A percentile compares a stretch with the other conserved stretches of the same genome.
Evolutionary conservation across 768 basidiomycete species (phyloP).

Genomic region (Boletus vinaceobasis): DNA sequence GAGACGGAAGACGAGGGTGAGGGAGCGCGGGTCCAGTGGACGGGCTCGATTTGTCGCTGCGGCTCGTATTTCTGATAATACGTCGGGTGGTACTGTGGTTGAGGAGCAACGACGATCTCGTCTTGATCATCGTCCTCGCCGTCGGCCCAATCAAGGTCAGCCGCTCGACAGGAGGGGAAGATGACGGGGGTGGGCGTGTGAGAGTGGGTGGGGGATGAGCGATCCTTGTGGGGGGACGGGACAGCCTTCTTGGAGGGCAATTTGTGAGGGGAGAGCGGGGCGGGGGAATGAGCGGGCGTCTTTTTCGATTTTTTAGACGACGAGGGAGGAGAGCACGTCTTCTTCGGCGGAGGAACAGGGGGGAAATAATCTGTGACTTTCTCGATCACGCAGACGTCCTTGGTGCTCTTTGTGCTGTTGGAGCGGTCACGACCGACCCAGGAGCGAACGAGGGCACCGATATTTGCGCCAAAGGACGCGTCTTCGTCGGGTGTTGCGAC

Average conservation of each 20-base stretch:
- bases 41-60: not conserved
- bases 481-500: conserved; percentile 41
- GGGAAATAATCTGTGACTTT: conserved; percentile 32
- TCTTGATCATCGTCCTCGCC: conserved; percentile 22
- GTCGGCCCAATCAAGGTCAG: conserved; percentile 28
- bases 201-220: conserved; percentile 19
- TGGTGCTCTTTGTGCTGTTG: conserved; percentile 28
- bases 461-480: conserved; percentile 43
- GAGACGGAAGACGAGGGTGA: conserved; percentile 21
- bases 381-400: conserved; percentile 23
- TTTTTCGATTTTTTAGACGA: conserved; percentile 22
- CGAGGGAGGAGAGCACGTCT: not conserved
- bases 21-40: conserved; percentile 18
- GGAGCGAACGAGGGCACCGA: conserved; percentile 38
- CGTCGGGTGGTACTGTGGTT: conserved; percentile 15
- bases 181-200: conserved; percentile 33
- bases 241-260: conserved; percentile 5
- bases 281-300: conserved; percentile 11
- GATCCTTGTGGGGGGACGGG: conserved; percentile 8
- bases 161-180: conserved; percentile 32
- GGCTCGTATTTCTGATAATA: conserved; percentile 16
- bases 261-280: conserved; percentile 12
- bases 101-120: conserved; percentile 17
- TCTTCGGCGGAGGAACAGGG: conserved; percentile 19
- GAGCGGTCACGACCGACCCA: conserved; percentile 27